phyloP scores from a whole-genome alignment of 2,329 filamentous ascomycete genomes.

The Exophiala bonariae region DNA sequence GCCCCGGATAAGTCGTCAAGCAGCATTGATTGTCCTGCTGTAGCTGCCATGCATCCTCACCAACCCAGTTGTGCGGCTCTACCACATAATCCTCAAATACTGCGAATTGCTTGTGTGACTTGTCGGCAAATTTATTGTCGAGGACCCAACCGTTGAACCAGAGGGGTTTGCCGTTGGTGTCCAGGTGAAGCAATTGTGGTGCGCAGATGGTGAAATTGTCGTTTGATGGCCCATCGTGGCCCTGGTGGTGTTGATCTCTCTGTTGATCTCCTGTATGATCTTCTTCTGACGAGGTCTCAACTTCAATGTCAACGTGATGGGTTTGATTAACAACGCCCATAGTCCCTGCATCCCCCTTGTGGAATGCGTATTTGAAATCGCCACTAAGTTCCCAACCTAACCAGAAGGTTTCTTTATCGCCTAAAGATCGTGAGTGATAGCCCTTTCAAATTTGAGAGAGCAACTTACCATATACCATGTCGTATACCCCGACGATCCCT shows the following conservation, averaged over 20 bases:
- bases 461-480: conserved; percentile 47
- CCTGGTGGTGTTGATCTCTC: conserved; percentile 9
- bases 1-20: conserved; percentile 24
- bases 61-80: conserved; percentile 23
- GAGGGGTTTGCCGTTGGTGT: conserved; percentile 40
- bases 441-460: neutral
- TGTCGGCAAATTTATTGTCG: conserved; percentile 43
- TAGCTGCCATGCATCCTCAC: conserved; percentile 26
- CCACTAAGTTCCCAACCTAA: conserved; percentile 49
- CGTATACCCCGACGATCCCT: conserved; percentile 44
- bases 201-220: conserved; percentile 40
- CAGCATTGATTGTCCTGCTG: conserved; percentile 28
- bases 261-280: neutral
- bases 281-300: neutral
- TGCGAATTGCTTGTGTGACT: conserved; percentile 35
- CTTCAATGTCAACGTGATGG: neutral
- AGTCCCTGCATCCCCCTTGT: conserved; percentile 37
- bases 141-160: conserved; percentile 51
- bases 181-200: conserved; percentile 48
- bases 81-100: conserved; percentile 34
- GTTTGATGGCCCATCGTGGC: conserved; percentile 19
- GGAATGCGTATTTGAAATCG: conserved; percentile 45
- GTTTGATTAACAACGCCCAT: conserved; percentile 21
- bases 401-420: conserved; percentile 54
- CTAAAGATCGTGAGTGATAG: conserved; percentile 25